phyloP scores from a whole-genome alignment of 495 filamentous ascomycete species.

The Tetracladium setigerum region DNA sequence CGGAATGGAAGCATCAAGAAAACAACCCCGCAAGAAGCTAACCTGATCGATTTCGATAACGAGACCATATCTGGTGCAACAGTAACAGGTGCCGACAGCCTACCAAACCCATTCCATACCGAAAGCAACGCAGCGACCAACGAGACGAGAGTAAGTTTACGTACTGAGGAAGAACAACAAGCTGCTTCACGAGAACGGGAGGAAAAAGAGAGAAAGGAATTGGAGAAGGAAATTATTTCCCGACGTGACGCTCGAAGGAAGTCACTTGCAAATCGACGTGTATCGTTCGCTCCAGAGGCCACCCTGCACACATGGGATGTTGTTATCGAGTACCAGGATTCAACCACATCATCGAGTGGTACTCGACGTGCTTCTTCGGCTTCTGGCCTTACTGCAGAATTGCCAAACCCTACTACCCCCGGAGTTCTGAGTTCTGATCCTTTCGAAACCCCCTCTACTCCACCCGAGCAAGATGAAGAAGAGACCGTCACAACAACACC shows the following conservation, averaged over 20 bases:
- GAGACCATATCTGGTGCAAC: constrained; percentile 12
- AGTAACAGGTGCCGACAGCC: constrained; percentile 30
- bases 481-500: constrained; percentile 52
- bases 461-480: constrained; percentile 54
- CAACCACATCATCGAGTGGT: constrained; percentile 74
- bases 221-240: constrained; percentile 64
- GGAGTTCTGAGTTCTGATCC: constrained; percentile 35
- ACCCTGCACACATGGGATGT: constrained; percentile 98
- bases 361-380: constrained; percentile 63
- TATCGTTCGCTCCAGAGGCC: constrained; percentile 95
- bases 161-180: constrained; percentile 75
- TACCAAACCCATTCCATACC: constrained; percentile 43
- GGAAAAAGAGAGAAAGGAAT: constrained; percentile 56
- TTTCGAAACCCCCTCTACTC: constrained; percentile 58
- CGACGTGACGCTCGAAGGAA: constrained; percentile 81
- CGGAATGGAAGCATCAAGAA: constrained; percentile 24
- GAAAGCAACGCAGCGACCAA: constrained; percentile 34
- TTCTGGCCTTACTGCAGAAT: constrained; percentile 28
- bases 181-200: constrained; percentile 66
- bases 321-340: constrained; percentile 79
- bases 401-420: constrained; percentile 31
- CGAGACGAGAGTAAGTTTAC: constrained; percentile 38
- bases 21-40: constrained; percentile 17
- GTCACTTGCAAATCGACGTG: constrained; percentile 85
- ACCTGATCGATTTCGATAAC: constrained; percentile 21